Evolutionary conservation across 148 eudicot species (phyloP), one percentile per base, ranked within the genome.

Genomic region (Rhododendron ovatum): DNA sequence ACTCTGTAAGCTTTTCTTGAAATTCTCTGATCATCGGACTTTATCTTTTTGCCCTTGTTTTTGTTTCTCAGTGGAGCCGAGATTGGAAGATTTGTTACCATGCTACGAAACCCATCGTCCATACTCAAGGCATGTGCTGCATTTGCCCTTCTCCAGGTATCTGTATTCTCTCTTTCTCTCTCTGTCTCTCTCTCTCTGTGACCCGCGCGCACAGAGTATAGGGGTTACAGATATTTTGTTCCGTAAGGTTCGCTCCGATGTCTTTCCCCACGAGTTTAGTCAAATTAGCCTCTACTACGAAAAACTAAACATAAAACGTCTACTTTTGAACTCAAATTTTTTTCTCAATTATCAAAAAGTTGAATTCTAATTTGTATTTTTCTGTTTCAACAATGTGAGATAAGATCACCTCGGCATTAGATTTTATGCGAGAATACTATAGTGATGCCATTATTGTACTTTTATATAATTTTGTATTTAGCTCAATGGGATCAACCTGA

Each of bases 131-230:
- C 93, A 51, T 97, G 98, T 88, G 98, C 99, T 83, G 96, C 96
- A 45, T 95, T 97, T 89, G 99, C 98, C 69, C 98, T 97, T 86
- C 95, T 95, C 85, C 99, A 97, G 99, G 98, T 94, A 87, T 15
- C 61, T 55, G 22, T 55, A 15, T 22, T 59, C 8, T 43, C 5
- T 15, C 79, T 75, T 26, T 75, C 48, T 74, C 20, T 74, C 43
- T 74, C 43, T 30, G 6, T 14, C 47, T 14, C 8, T 30, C 39
- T 30, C 39, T 33, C 41, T 13, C 26, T 7, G 18, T n/a, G 50
- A 65, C 83, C 28, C 73, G 9, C 48, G 41, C 63, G 12, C 59
- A 4, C 65, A 22, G 24, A 24, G 26, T 24, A 55, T 55, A 17
- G 20, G 67, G 26, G 67, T 24, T 59, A 24, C 26, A 61, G 26